Conservation (phyloP, 2,329 filamentous ascomycete species). For the Ophiostoma triangulosporum region DNA sequence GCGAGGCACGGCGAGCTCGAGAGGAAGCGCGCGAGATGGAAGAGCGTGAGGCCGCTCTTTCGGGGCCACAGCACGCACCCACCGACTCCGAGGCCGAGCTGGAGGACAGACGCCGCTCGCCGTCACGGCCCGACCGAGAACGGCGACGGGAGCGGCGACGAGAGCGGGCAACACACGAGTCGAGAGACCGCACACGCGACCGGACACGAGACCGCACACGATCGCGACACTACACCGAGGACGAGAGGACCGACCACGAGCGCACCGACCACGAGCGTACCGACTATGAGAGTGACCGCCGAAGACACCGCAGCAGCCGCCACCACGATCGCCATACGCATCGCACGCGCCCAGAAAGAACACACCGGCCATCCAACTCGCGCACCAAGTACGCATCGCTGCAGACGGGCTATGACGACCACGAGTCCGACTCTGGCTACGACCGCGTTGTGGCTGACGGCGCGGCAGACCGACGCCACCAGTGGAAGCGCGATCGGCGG, state of each 20-base stretch:
- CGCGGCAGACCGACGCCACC: slow-evolving; percentile 8
- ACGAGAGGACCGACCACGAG: neutral
- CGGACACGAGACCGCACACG: neutral
- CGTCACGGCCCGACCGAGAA: slow-evolving; percentile 21
- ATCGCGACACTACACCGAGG: neutral
- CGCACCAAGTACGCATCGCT: neutral
- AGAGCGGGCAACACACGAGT: slow-evolving; percentile 14
- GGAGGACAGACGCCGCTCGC: neutral
- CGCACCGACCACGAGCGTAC: slow-evolving; percentile 1
- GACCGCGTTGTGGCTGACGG: slow-evolving; percentile 9
- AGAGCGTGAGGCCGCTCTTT: neutral
- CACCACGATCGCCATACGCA: neutral
- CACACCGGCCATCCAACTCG: neutral
- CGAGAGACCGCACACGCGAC: neutral
- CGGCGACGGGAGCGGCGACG: slow-evolving; percentile 21
- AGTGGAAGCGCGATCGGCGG: slow-evolving; percentile 28
- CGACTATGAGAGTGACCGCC: slow-evolving; percentile 4
- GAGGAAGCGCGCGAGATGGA: slow-evolving; percentile 8
- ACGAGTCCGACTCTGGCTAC: slow-evolving; percentile 8
- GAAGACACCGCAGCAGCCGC: neutral
- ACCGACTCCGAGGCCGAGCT: neutral
- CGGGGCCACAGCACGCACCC: neutral
- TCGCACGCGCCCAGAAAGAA: neutral
- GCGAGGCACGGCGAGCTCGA: slow-evolving; percentile 2
- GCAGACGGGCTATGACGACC: neutral